Evolutionary conservation across 768 basidiomycete genomes (phyloP), one percentile per base, ranked within the genome.

Genomic region (Russula earlei): DNA sequence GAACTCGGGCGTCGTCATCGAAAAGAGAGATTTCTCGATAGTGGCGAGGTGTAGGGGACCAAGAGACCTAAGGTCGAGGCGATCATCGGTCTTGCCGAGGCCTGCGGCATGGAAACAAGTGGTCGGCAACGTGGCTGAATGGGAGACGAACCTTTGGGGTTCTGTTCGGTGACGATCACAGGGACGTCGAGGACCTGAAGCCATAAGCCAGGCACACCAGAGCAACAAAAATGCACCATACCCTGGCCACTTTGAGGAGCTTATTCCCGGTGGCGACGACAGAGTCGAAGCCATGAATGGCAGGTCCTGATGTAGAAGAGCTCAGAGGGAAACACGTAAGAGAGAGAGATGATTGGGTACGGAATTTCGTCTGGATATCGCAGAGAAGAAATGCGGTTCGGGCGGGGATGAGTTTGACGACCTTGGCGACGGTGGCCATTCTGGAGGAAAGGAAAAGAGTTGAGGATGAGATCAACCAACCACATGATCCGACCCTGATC

Each of bases 151-250:
- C 89, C 87, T 78, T 72, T 81, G 3, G 87, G 77, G 65, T 89
- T 87, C 70, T 95, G 91, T 59, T 91, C 91, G 0, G 92, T 93
- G 22, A 75, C 80, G n/a, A 93, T 67, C 10, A 94, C 82, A 41
- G 82, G 82, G 44, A 87, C 78, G 49, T 79, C 74, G 40, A 87
- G 74, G 51, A 85, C 69, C 81, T 85, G 48, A 52, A 17, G 3
- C 27, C 15, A 38, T 58, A 27, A 41, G 17, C 54, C 3, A 33
- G 29, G 53, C 7, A 27, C 38, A 33, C 38, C 56, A 44, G 52
- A 49, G 8, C 12, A 4, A 36, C 10, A n/a, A 42, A 17, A 11
- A 44, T 22, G 48, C 19, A 12, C 34, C 64, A 38, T 47, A 84
- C 87, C 75, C 84, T 83, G 11, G 88, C 87, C 15, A 87, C 63